Evolutionary conservation across 495 filamentous ascomycete genomes (phyloP), one percentile per base, ranked within the genome.

Genomic region (Pseudoneurospora amorphoporcata): DNA sequence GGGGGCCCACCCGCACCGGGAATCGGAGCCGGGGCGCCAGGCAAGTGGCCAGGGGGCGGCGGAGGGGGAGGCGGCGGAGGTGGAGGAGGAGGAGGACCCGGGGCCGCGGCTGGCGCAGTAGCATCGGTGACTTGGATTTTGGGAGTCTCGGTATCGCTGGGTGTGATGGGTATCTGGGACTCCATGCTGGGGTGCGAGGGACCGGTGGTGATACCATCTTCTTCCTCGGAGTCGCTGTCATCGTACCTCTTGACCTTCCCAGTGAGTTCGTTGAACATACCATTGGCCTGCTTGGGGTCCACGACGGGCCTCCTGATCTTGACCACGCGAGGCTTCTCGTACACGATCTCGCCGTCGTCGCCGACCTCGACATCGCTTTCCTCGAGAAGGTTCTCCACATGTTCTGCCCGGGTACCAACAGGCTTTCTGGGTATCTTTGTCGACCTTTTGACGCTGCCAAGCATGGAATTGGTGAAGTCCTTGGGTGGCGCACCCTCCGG

Each of bases 251-350:
- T 90, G 78, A 95, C 87, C 81, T 92, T 96, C 39, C 87, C 85
- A 39, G 91, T 87, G 75, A 98, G 91, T 79, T 98, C 95, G 73
- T 87, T 90, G 17, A 97, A 83, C 68, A 96, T 85, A 29, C 89
- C 92, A 74, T 89, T 89, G 29, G 90, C 89, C 77, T 94, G 91
- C 75, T 87, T 86, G 45, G 90, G 84, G 76, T 90, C 88, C 86
- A 96, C 85, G 75, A 91, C 90, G 10, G 92, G 93, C 68, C 91
- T 88, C 76, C 87, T 89, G 75, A 91, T 83, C 70, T 91, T 88
- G 73, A 91, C 86, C 68, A 92, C 75, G 69, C 90, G 86, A 37
- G 91, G 88, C 78, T 88, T 91, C 73, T 91, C 89, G 75, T 89
- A 90, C 8, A 91, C 79, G 39, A 87, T 78, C 23, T 81, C 86